A percentile compares a stretch with the other conserved stretches of the same genome.
These are phyloP conservation scores for Suhomyces prunicola DNA, from an alignment of 805 yeast genomes.

Conservation along the genomic window DNA sequence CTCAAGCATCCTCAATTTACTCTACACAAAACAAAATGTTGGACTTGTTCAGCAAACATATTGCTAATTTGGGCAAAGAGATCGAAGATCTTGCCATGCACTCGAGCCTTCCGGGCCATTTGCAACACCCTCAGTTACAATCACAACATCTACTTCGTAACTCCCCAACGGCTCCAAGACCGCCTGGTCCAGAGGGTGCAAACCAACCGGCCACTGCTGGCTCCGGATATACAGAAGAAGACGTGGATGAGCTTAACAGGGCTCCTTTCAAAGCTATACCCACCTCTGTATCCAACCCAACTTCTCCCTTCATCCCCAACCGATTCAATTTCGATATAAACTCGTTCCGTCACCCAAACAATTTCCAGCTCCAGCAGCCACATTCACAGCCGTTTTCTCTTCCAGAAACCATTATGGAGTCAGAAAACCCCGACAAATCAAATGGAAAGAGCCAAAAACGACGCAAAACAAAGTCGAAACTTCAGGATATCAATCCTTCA, in stretches of 20 bases:
- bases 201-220: background rate
- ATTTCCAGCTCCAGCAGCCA: constrained; percentile 1
- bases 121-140: background rate
- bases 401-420: background rate
- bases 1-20: background rate
- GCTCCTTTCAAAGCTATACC: constrained; percentile 8
- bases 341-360: constrained; percentile 4
- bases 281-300: constrained; percentile 13
- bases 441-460: background rate
- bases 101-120: background rate
- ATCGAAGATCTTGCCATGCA: constrained; percentile 15
- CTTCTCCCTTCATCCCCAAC: constrained; percentile 17
- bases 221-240: constrained; percentile 1
- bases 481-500: background rate
- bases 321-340: constrained; percentile 17
- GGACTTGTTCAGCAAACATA: constrained; percentile 18
- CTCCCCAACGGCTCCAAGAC: background rate
- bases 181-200: background rate
- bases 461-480: background rate
- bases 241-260: constrained; percentile 2
- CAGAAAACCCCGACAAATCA: background rate
- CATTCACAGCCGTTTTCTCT: background rate
- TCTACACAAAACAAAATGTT: constrained; percentile 11
- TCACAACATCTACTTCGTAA: constrained; percentile 1
- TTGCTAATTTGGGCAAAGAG: constrained; percentile 18